Base-by-base conservation (phyloP, 23 red algal species). In the Gracilaria domingensis region DNA sequence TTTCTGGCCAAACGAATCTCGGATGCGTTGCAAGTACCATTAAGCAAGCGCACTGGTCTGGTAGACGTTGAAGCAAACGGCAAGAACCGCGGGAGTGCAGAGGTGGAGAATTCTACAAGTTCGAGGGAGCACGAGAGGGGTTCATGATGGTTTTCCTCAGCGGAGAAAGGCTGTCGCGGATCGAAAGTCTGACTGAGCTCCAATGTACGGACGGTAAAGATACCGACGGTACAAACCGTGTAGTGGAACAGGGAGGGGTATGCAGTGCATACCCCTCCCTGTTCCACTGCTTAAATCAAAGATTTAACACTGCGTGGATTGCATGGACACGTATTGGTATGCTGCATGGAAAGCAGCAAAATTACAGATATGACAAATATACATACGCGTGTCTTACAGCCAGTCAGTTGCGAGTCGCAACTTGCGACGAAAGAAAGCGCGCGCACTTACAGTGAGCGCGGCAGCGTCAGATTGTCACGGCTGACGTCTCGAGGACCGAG, bases 1-100 rank as follows among this genome's bases (percentile, higher is more conserved):
- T 84, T 93, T 44, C 69, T 93, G 7, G 50, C 90, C 0, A 66
- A 60, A 12, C 38, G 30, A 25, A 93, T 93, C 37, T 81, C 80
- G 17, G 49, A 40, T 16, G 72, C 40, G 20, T 25, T 77, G 8
- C 72, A 77, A 77, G 39, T 77, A 25, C 25, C 72, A 25, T 35
- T 77, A 9, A 77, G 72, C 9, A 77, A 51, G 72, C 72, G 72
- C 20, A 36, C 64, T 9, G 64, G 64, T 18, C 64, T 69, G 26
- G 64, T 69, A 2, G 64, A 37, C 12, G 28, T 38, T 0, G 32
- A 36, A 8, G 1, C 4, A 14, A 32, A 69, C 4, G 32, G 33
- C 30, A 69, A 9, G 4, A 69, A 17, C 12, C 30, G 64, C 8
- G 30, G 4, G 14, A 37, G 16, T 0, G 4, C 20, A 2, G 64